Base-by-base conservation (phyloP, 2,329 filamentous ascomycete species). In the Pezicula rhizophila region DNA sequence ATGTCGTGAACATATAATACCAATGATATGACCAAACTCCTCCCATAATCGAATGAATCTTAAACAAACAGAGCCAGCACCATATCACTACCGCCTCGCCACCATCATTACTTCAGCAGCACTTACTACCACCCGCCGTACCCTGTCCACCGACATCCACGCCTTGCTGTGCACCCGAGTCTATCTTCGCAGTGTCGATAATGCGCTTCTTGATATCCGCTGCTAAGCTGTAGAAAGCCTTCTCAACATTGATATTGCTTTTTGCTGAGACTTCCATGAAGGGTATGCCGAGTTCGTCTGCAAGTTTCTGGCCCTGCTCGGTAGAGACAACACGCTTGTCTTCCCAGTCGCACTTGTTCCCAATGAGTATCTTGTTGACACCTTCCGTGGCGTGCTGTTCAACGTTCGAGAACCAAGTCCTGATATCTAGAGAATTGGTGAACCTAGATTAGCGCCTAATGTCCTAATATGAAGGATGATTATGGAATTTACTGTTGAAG, bases 281-380 rank as follows among this genome's bases (percentile, higher is more conserved):
- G 17, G 93, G 92, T 57, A 99, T 95, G 64, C 91, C 90, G 52
- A 99, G 84, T 72, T 97, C 93, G 71, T 96, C 87, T 51, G 93
- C 93, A 49, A 99, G 81, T 57, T 85, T 85, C 70, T 99, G 91
- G 61, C 93, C 93, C 65, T 90, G 86, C 69, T 96, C 91, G 52
- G 87, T 95, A 44, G 89, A 90, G 38, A 99, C 87, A 48, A 88
- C 90, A 60, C 93, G 86, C 79, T 97, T 97, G 74, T 99, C 93
- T 72, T 97, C 93, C 93, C 93, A 97, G 72, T 99, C 93, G 74
- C 93, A 99, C 75, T 99, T 99, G 80, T 99, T 99, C 68, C 93
- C 93, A 60, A 99, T 96, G 58, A 99, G 81, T 66, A 99, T 97
- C 79, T 97, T 99, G 82, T 97, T 96, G 66, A 99, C 93, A 64